Evolutionary conservation across 2,329 filamentous ascomycete genomes (phyloP).

Genomic region (Alternaria brassicicola): DNA sequence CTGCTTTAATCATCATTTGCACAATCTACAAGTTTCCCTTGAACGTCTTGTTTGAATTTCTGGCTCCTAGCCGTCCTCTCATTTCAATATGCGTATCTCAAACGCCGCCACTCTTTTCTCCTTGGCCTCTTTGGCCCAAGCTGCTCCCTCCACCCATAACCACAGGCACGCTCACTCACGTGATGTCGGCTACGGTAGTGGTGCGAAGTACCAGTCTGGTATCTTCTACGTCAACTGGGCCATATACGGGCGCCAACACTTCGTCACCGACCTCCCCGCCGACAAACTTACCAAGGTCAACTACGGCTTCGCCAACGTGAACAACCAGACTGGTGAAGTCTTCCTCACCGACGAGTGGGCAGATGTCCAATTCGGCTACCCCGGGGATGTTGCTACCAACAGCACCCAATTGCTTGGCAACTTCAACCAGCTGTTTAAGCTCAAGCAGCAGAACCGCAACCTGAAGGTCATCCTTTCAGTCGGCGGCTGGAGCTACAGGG

Average conservation of each 20-base stretch:
- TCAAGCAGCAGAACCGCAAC: constrained; percentile 77
- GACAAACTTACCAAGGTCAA: constrained; percentile 86
- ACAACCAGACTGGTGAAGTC: constrained; percentile 75
- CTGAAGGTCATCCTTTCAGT: constrained; percentile 82
- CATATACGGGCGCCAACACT: constrained; percentile 83
- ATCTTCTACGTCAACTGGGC: constrained; percentile 77
- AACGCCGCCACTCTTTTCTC: constrained; percentile 27
- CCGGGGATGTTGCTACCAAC: constrained; percentile 67
- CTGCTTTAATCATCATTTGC: not conserved
- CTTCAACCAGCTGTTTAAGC: constrained; percentile 75
- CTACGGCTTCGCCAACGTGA: constrained; percentile 88
- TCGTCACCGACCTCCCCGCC: constrained; percentile 79
- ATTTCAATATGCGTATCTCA: constrained; percentile 30
- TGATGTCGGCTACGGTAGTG: constrained; percentile 1
- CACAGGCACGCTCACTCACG: constrained; percentile 11
- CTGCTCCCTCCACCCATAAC: constrained; percentile 14
- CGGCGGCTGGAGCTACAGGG: constrained; percentile 77
- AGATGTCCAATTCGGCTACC: constrained; percentile 67
- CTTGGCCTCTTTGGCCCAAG: constrained; percentile 23
- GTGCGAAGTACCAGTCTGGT: constrained; percentile 63
- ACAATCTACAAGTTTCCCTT: not conserved
- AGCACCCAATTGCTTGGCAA: constrained; percentile 77
- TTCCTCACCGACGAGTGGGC: constrained; percentile 32
- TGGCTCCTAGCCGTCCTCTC: constrained; percentile 30
- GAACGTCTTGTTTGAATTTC: constrained; percentile 8